Base-by-base conservation (phyloP, 768 basidiomycete genomes). In the Pisolithus albus region DNA sequence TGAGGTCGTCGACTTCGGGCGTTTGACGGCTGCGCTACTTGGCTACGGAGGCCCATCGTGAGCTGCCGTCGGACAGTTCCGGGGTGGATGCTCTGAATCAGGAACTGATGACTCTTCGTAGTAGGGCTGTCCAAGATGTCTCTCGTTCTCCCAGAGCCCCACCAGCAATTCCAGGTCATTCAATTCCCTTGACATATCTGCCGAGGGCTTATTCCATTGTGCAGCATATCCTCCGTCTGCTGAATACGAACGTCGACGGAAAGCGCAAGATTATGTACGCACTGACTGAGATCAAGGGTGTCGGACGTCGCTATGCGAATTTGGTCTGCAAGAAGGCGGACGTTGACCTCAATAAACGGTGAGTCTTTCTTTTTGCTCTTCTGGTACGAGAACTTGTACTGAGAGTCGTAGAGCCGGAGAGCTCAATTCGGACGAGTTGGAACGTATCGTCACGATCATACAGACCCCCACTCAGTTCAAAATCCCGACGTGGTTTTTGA, bases 311-410 rank as follows among this genome's bases (percentile, higher is more conserved):
- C 49, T 99, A 98, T 76, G 86, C 96, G 67, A 98, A 98, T 76
- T 75, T 98, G 64, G 95, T 98, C 61, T 98, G 96, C 84, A 98
- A 98, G 77, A 99, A 99, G 80, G 96, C 96, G 56, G 96, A 98
- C 76, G 92, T 99, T 39, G 95, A 98, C 67, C 82, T 99, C 55
- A 92, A 82, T 79, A 99, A 99, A 77, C 90, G 96, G 96, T 98
- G 64, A 55, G 86, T 71, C 23, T 18, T 5, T n/a, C 28, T 36
- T 21, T 39, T 11, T 5, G 11, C 5, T 5, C 18, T 30, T 30
- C 15, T 36, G 42, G 42, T 46, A 24, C 30, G 26, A 26, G 41
- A 32, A n/a, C 21, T 43, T 38, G 49, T 30, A 23, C 55, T 61
- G 19, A 55, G 28, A 36, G 30, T 5, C 43, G 21, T 68, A 99